These are phyloP conservation scores for Zea luxurians DNA, from an alignment of 176 grass and related monocot species.

Conservation along the genomic window DNA sequence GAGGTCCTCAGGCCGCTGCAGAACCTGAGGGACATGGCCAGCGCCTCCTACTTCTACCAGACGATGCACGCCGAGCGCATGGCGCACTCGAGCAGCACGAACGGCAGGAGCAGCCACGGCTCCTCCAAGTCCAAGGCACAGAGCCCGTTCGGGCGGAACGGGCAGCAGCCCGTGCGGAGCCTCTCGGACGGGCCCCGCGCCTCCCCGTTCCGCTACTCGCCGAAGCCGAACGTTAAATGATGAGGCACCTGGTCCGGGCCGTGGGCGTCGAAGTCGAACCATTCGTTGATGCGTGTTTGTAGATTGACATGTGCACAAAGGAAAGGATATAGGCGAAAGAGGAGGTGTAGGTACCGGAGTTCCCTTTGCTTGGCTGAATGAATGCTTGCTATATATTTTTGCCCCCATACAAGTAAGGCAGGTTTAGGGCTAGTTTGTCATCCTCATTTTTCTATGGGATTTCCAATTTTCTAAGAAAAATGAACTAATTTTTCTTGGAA, in stretches of 20 bases:
- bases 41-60: constrained; percentile 71
- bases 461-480: too few species aligned
- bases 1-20: constrained; percentile 66
- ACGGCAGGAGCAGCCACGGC: constrained; percentile 44
- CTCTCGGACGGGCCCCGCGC: constrained; percentile 58
- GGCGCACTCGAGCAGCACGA: constrained; percentile 60
- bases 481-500: too few species aligned
- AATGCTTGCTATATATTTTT: constrained; percentile 20
- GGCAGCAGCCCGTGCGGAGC: constrained; percentile 60
- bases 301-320: constrained; percentile 63
- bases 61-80: constrained; percentile 64
- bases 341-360: constrained; percentile 41
- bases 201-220: constrained; percentile 67
- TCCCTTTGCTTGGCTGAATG: constrained; percentile 34
- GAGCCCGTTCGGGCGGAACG: constrained; percentile 45
- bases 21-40: constrained; percentile 83
- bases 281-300: constrained; percentile 52
- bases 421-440: too few species aligned
- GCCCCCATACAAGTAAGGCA: constrained; percentile 7
- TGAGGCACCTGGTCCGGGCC: constrained; percentile 29
- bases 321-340: constrained; percentile 54
- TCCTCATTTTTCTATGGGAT: too few species aligned
- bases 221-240: constrained; percentile 55
- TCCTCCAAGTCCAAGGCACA: constrained; percentile 52
- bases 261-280: constrained; percentile 10